Evolutionary conservation across 2,329 filamentous ascomycete species (phyloP), one percentile per base, ranked within the genome.

Genomic region (Fusarium sp.): DNA sequence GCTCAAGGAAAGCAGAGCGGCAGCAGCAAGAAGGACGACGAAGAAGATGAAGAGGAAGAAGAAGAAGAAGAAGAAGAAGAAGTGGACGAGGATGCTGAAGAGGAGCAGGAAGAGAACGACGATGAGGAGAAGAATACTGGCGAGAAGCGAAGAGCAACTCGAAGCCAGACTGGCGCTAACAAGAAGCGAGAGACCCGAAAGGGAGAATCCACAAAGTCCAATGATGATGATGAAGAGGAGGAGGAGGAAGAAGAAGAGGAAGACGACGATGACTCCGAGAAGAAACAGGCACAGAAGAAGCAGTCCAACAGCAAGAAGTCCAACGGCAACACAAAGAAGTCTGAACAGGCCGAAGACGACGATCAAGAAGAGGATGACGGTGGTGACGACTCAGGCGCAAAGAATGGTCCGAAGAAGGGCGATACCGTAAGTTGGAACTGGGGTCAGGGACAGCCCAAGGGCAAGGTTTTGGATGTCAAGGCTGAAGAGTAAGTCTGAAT

Each of bases 381-480:
- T 1, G 40, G 35, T 8, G 50, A 51, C 13, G 48, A 46, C 7
- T 67, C 72, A 7, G 70, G 57, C 43, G 40, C 74, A 17, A 74
- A 70, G 30, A 78, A 80, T 6, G 78, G 76, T 0, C 79, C 79
- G 0, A 67, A 79, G 28, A 74, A 77, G 44, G 81, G 81, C 3
- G 80, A 83, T 9, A 83, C 76, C 0, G 81, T 83, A 9, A 82
- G 79, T 66, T 83, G 81, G 81, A 81, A 82, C 26, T 83, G 81
- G 81, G 81, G 81, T 14, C 73, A 73, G 19, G 81, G 80, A 10
- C 76, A 82, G 20, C 80, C 81, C 2, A 60, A 82, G 59, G 81
- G 81, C 3, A 81, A 81, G 15, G 81, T 83, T 1, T 66, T 83
- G 4, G 80, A 83, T 15, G 81, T 83, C 43, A 82, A 82, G 60